These are phyloP conservation scores for Aspergillus biplanus DNA, from an alignment of 495 filamentous ascomycete genomes.

Conservation along the genomic window DNA sequence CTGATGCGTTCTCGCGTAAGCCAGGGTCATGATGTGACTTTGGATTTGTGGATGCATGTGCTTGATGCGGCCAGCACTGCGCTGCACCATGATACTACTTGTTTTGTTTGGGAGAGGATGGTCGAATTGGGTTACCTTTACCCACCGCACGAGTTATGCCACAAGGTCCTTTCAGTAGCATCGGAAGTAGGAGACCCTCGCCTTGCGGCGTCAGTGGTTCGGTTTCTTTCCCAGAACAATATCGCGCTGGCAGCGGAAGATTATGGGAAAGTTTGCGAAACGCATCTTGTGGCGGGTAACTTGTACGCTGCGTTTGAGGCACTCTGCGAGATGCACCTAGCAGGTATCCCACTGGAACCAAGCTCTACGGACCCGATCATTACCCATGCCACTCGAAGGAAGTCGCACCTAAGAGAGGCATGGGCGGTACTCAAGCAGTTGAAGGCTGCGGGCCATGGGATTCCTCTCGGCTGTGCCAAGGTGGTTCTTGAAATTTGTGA, in stretches of 20 bases:
- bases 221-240: slow-evolving; percentile 49
- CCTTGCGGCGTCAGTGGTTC: slow-evolving; percentile 51
- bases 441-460: slow-evolving; percentile 29
- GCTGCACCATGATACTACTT: slow-evolving; percentile 57
- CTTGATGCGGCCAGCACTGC: slow-evolving; percentile 66
- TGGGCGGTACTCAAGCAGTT: slow-evolving; percentile 60
- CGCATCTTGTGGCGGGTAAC: slow-evolving; percentile 62
- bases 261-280: slow-evolving; percentile 75
- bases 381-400: slow-evolving; percentile 39
- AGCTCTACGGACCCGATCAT: slow-evolving; percentile 63
- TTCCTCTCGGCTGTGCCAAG: slow-evolving; percentile 39
- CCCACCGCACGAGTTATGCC: slow-evolving; percentile 65
- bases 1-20: slow-evolving; percentile 60
- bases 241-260: slow-evolving; percentile 61
- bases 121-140: slow-evolving; percentile 62
- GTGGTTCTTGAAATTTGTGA: slow-evolving; percentile 40
- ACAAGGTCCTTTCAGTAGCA: slow-evolving; percentile 70
- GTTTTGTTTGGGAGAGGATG: slow-evolving; percentile 64
- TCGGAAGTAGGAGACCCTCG: slow-evolving; percentile 64
- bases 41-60: slow-evolving; percentile 66
- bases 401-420: slow-evolving; percentile 40
- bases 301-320: slow-evolving; percentile 60
- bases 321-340: slow-evolving; percentile 68
- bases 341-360: slow-evolving; percentile 54
- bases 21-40: slow-evolving; percentile 49